Evolutionary conservation across 148 eudicot species (phyloP).

Genomic region (Vaccinium corymbosum): DNA sequence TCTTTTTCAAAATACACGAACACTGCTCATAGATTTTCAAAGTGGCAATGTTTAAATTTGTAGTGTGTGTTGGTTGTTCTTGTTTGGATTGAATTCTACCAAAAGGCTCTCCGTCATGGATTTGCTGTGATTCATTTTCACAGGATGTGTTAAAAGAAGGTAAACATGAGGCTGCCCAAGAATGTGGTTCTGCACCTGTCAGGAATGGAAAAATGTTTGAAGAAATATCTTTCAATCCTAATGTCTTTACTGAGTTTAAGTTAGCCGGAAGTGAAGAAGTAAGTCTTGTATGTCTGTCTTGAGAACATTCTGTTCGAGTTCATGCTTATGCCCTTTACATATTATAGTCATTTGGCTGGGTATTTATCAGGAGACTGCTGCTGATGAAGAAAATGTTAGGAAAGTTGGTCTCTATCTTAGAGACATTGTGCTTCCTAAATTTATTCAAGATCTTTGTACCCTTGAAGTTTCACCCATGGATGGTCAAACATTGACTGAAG

Average conservation of each 20-base stretch:
- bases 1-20: not conserved
- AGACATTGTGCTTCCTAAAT: conserved; percentile 67
- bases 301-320: not conserved
- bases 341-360: conserved; percentile 10
- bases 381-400: conserved; percentile 85
- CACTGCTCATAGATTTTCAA: not conserved
- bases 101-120: not conserved
- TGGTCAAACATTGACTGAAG: conserved; percentile 98
- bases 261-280: conserved; percentile 82
- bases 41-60: not conserved
- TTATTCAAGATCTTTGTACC: conserved; percentile 79
- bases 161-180: conserved; percentile 31
- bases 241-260: conserved; percentile 87
- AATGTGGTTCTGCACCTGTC: conserved; percentile 27
- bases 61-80: not conserved
- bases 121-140: conserved; percentile 3
- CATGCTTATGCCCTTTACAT: not conserved
- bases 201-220: conserved; percentile 33
- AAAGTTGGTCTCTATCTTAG: conserved; percentile 69
- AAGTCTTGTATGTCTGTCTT: conserved; percentile 13
- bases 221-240: conserved; percentile 74
- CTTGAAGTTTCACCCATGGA: conserved; percentile 99
- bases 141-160: conserved; percentile 39
- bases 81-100: not conserved
- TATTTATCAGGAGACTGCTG: conserved; percentile 72